These are phyloP conservation scores for Beauveria sp. DNA, from an alignment of 2,329 filamentous ascomycete species.

Conservation along the genomic window DNA sequence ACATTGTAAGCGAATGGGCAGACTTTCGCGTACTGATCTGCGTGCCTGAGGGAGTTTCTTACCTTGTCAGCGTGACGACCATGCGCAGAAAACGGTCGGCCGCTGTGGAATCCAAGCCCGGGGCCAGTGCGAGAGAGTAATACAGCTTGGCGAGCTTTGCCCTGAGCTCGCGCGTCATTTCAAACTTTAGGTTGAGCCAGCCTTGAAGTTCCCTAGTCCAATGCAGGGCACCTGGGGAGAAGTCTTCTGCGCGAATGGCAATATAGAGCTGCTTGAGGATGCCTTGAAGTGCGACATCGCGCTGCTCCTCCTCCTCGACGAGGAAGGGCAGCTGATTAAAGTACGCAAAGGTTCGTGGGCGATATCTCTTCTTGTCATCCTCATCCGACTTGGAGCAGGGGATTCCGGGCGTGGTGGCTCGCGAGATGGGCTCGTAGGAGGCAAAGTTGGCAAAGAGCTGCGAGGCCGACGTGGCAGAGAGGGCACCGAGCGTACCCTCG, in stretches of 20 bases:
- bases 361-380: conserved; percentile 57
- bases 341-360: conserved; percentile 89
- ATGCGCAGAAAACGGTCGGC: conserved; percentile 92
- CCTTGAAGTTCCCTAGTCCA: conserved; percentile 95
- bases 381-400: conserved; percentile 43
- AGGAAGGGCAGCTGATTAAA: conserved; percentile 82
- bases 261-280: conserved; percentile 94
- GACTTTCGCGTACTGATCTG: no score
- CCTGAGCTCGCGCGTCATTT: conserved; percentile 78
- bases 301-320: conserved; percentile 71
- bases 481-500: conserved; percentile 22
- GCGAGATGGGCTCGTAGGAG: conserved; percentile 63
- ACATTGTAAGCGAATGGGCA: no score
- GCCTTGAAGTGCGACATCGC: conserved; percentile 71
- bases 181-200: conserved; percentile 96
- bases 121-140: conserved; percentile 86
- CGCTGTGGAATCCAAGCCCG: conserved; percentile 73
- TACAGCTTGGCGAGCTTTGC: conserved; percentile 83
- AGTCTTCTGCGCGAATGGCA: conserved; percentile 84
- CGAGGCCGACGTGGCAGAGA: conserved; percentile 25
- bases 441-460: conserved; percentile 31
- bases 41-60: conserved; percentile 26
- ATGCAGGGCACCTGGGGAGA: conserved; percentile 85
- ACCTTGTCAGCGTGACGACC: conserved; percentile 95
- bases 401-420: conserved; percentile 75